phyloP scores from a whole-genome alignment of 129 eudicot genomes.

The Chrysanthemum seticuspe region DNA sequence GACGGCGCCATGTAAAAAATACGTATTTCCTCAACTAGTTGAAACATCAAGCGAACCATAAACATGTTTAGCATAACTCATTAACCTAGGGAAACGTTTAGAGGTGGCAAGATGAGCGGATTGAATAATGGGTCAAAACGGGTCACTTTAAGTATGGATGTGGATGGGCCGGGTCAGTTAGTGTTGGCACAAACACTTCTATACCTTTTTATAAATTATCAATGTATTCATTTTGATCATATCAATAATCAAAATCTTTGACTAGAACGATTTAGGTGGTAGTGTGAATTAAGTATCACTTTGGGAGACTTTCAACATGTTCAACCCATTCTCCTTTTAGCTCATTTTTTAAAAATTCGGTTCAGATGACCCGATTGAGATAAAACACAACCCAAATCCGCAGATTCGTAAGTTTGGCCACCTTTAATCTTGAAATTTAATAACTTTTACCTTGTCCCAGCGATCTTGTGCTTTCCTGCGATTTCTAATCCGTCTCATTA shows the following conservation, averaged over 20 bases:
- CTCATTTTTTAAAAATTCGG: neutral
- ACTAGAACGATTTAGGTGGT: neutral
- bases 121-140: neutral
- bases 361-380: neutral
- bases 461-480: conserved; percentile 74
- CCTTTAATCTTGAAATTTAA: neutral
- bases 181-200: neutral
- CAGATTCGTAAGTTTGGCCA: neutral
- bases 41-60: conserved; percentile 16
- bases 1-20: conserved; percentile 67
- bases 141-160: neutral
- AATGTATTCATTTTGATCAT: neutral
- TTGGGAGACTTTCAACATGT: neutral
- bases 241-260: neutral
- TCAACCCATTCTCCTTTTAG: neutral
- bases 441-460: conserved; percentile 71
- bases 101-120: conserved; percentile 17
- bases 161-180: neutral
- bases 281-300: neutral
- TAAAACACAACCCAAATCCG: neutral
- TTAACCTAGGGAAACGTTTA: neutral
- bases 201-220: neutral
- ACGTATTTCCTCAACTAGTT: conserved; percentile 80
- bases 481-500: conserved; percentile 65
- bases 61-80: conserved; percentile 10